Base-by-base conservation (phyloP, 257 asterid species). In the Jasminum sambac region DNA sequence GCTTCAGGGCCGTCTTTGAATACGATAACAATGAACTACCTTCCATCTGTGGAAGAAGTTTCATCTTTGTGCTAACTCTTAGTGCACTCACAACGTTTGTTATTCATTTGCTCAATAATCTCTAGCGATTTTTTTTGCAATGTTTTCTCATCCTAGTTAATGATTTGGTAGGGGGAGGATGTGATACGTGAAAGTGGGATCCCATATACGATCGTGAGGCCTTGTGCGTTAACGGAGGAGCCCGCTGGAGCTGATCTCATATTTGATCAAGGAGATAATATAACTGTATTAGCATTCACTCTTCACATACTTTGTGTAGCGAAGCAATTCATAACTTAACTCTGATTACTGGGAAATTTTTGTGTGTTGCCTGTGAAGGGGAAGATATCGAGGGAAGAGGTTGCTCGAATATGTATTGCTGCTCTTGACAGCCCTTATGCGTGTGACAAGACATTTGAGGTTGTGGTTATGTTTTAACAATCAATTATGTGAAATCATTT, bases 191-290 rank as follows among this genome's bases (percentile, higher is more conserved):
- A 88, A 82, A 91, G 98, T 72, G 96, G 96, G 24, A 82, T 94
- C 55, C 96, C 99, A n/a, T 86, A 85, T 69, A 69, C 99, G 42
- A 89, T 94, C 64, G 85, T 94, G 44, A 84, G 99, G 79, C 99
- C 98, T 17, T 95, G 99, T 83, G 98, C 98, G 69, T 82, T 94
- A 77, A 94, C 99, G 0, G 99, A 94, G 82, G 99, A 94, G 78
- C 96, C 99, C 69, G 98, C 99, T 23, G 96, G 99, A 71, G 98
- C 99, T 76, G 96, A 95, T 83, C 95, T 95, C 74, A 82, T 91
- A 42, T 91, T 91, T 66, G 99, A 91, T 13, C 97, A 91, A 82
- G 99, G 98, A 70, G 99, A 94, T 84, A 88, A 89, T 76, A 94
- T 91, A 66, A 94, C 96, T 72, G 96, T 94, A 89, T 19, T 81